Percentiles rank a stretch among this genome's conserved stretches.
Conservation (phyloP, 2,329 filamentous ascomycete genomes). For the Fusarium sp. region DNA sequence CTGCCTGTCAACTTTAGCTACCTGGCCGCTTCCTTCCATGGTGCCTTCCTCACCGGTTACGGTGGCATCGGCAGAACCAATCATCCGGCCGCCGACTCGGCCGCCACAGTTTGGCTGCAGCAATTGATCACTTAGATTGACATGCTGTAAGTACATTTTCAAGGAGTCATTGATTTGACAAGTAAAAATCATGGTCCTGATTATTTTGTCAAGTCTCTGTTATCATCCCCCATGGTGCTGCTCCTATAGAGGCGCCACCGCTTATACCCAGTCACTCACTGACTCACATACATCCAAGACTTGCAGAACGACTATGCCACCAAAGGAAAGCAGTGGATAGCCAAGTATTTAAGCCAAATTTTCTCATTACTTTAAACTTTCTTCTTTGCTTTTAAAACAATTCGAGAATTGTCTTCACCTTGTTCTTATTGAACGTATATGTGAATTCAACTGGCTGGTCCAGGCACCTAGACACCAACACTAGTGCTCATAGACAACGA, state of each 20-base stretch:
- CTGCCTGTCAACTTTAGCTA: slow-evolving; percentile 1
- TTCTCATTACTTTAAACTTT: neutral
- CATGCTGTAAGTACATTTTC: neutral
- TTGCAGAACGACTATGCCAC: slow-evolving; percentile 5
- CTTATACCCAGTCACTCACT: neutral
- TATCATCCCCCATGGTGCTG: neutral
- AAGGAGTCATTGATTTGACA: neutral
- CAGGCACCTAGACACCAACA: neutral
- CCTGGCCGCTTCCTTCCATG: neutral
- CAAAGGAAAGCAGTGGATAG: slow-evolving; percentile 2
- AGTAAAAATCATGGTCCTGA: neutral
- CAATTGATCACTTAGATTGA: neutral
- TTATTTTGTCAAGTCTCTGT: neutral
- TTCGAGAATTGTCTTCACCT: neutral
- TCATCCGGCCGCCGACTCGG: neutral
- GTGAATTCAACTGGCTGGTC: neutral
- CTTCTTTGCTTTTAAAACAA: neutral
- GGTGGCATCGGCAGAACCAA: slow-evolving; percentile 5
- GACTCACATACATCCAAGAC: slow-evolving; percentile 3
- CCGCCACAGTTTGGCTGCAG: neutral
- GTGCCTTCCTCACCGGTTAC: neutral
- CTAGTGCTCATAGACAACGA: neutral
- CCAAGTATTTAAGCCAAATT: neutral
- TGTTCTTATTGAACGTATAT: neutral
- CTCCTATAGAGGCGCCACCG: neutral